Base-by-base conservation (phyloP, 2,329 filamentous ascomycete genomes). In the Xylaria sp. region DNA sequence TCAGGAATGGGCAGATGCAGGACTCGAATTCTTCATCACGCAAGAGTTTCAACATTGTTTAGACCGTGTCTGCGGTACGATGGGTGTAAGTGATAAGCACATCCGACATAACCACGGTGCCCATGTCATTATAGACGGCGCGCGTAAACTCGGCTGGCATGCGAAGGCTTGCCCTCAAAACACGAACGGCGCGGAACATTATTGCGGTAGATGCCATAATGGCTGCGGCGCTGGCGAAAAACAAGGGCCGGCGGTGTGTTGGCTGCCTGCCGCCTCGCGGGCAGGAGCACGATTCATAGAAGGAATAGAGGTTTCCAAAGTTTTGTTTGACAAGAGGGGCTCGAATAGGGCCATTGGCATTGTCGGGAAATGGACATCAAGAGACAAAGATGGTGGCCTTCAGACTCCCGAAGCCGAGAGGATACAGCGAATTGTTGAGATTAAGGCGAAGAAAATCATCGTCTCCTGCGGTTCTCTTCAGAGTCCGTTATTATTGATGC, bases 371-470 rank as follows among this genome's bases (percentile, higher is more conserved):
- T 97, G 93, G 94, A 88, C 85, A 2, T 91, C 91, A 0, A 86
- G 92, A 67, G 92, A 93, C 72, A 82, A 82, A 48, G 81, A 86
- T 21, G 89, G 90, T 11, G 85, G 85, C 3, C 81, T 91, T 0
- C 82, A 86, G 57, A 86, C 85, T 11, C 79, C 82, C 0, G 73
- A 77, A 6, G 83, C 84, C 0, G 82, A 82, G 57, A 81, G 88
- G 5, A 82, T 75, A 1, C 85, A 81, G 57, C 86, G 91, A 45
- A 85, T 88, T 69, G 84, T 97, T 7, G 82, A 89, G 48, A 86
- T 98, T 75, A 92, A 87, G 74, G 93, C 94, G 1, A 93, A 92
- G 79, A 91, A 90, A 75, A 92, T 97, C 11, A 88, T 98, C 55
- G 80, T 97, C n/a, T 89, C 93, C 0, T 88, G 87, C 27, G 94